phyloP scores from a whole-genome alignment of 176 grass and related monocot genomes.

The Coix lacrymajobi region DNA sequence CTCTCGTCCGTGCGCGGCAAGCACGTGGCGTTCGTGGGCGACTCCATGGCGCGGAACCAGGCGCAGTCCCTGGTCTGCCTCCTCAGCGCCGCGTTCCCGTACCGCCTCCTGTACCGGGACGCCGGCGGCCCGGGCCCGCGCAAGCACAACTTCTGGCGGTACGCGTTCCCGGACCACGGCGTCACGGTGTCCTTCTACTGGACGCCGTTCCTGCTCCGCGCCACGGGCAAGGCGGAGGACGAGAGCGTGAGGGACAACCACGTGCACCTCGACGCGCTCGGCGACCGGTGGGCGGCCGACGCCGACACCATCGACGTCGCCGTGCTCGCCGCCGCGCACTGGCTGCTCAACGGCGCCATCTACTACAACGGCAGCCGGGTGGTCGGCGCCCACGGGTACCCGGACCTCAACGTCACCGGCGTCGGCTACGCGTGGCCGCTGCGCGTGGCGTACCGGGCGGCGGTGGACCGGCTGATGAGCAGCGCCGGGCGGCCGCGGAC shows the following conservation, averaged over 20 bases:
- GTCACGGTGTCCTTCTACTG: constrained; percentile 46
- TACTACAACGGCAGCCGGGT: constrained; percentile 45
- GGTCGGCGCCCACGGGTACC: constrained; percentile 36
- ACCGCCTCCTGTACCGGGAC: constrained; percentile 12
- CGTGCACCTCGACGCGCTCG: constrained; percentile 33
- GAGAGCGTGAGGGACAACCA: neutral
- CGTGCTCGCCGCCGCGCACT: constrained; percentile 46
- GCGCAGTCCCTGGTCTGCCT: constrained; percentile 40
- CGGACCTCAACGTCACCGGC: constrained; percentile 37
- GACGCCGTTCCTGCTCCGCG: constrained; percentile 31
- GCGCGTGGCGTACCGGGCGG: constrained; percentile 21
- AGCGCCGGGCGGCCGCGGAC: neutral
- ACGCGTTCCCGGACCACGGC: constrained; percentile 23
- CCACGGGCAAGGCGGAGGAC: constrained; percentile 14
- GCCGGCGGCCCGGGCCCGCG: neutral
- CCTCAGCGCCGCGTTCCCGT: constrained; percentile 16
- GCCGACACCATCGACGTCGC: constrained; percentile 39
- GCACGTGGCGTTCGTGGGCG: constrained; percentile 43
- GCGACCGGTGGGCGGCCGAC: constrained; percentile 26
- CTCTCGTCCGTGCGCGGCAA: neutral
- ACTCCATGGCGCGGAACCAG: constrained; percentile 53
- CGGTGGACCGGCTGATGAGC: constrained; percentile 14
- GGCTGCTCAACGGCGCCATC: constrained; percentile 43
- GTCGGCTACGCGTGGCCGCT: constrained; percentile 49
- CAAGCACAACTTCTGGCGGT: constrained; percentile 23